Evolutionary conservation across 306 rosid genomes (phyloP).

Genomic region (Dicorynia guianensis): DNA sequence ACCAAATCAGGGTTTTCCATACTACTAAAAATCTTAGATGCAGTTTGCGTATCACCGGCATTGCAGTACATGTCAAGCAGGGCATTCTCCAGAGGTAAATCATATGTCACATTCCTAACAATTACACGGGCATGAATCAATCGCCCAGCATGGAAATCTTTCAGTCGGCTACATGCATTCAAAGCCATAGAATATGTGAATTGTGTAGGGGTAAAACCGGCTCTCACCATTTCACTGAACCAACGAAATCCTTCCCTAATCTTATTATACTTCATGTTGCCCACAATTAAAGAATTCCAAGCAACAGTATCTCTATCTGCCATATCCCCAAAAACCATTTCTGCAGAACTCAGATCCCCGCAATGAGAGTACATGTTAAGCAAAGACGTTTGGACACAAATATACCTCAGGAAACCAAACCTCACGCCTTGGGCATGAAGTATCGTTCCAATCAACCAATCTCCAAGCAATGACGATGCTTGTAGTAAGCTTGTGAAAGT

Average conservation of each 20-base stretch:
- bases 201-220: slow-evolving; percentile 61
- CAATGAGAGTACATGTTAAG: slow-evolving; percentile 78
- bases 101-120: slow-evolving; percentile 53
- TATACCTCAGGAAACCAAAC: slow-evolving; percentile 66
- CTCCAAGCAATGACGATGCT: slow-evolving; percentile 62
- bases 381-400: slow-evolving; percentile 73
- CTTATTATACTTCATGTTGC: slow-evolving; percentile 62
- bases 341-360: slow-evolving; percentile 65
- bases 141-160: slow-evolving; percentile 56
- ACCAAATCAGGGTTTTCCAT: slow-evolving; percentile 67
- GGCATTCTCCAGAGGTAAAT: slow-evolving; percentile 73
- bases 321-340: slow-evolving; percentile 59
- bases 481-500: slow-evolving; percentile 78
- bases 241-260: slow-evolving; percentile 49
- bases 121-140: slow-evolving; percentile 66
- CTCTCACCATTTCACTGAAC: slow-evolving; percentile 57
- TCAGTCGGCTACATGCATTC: slow-evolving; percentile 63
- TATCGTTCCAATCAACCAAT: slow-evolving; percentile 59
- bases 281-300: slow-evolving; percentile 81
- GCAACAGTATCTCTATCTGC: slow-evolving; percentile 66
- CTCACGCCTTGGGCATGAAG: slow-evolving; percentile 74
- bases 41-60: slow-evolving; percentile 56
- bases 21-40: slow-evolving; percentile 54
- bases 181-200: slow-evolving; percentile 75
- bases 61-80: slow-evolving; percentile 86